These are phyloP conservation scores for Gymnopilus junonius DNA, from an alignment of 768 basidiomycete species.

Conservation along the genomic window DNA sequence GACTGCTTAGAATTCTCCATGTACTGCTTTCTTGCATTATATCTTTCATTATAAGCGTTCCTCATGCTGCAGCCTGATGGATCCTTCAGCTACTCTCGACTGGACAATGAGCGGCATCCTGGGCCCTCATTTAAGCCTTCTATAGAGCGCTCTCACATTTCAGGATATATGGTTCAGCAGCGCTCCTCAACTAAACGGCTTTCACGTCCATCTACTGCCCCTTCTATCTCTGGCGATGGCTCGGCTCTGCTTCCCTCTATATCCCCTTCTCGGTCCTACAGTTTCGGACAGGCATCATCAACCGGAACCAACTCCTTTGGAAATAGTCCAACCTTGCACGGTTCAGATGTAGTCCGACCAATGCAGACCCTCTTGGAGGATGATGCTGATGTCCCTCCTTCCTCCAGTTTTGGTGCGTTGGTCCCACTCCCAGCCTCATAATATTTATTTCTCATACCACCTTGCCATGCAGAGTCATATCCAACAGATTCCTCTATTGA, in stretches of 20 bases:
- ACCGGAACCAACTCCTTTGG: neutral
- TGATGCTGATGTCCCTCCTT: constrained; percentile 2
- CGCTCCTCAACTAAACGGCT: constrained; percentile 26
- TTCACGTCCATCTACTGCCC: constrained; percentile 41
- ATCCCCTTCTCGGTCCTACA: neutral
- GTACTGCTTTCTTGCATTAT: neutral
- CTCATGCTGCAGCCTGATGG: constrained; percentile 18
- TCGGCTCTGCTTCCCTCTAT: constrained; percentile 45
- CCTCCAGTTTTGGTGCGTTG: constrained; percentile 1
- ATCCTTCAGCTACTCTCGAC: neutral
- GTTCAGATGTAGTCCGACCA: neutral
- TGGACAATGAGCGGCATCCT: neutral
- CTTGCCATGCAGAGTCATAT: neutral
- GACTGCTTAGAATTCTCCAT: neutral
- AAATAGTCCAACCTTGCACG: neutral
- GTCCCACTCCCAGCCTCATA: neutral
- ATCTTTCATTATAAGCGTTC: neutral
- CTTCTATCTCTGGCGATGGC: constrained; percentile 42
- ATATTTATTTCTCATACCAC: neutral
- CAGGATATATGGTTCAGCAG: constrained; percentile 20
- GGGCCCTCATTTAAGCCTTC: neutral
- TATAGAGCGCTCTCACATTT: constrained; percentile 15
- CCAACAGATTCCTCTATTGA: neutral
- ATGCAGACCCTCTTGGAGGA: constrained; percentile 19
- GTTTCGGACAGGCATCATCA: neutral